These are phyloP conservation scores for Rhodotorula mucilaginosa DNA, from an alignment of 1,284 basidiomycete species.

Conservation along the genomic window DNA sequence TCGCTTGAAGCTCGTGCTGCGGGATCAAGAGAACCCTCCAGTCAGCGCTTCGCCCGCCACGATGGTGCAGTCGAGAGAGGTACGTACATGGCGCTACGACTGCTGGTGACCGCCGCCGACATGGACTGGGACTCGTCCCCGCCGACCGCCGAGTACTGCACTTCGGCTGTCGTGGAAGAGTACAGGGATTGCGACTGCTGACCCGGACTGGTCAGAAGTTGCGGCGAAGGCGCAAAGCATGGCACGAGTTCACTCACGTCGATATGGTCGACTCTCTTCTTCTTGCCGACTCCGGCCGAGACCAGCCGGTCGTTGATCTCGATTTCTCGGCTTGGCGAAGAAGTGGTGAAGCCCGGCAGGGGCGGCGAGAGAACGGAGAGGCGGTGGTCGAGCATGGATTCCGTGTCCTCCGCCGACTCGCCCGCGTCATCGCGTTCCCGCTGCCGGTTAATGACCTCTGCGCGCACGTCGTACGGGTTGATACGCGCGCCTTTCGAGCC, in stretches of 20 bases:
- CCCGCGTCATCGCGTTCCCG: not conserved
- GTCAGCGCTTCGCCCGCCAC: not conserved
- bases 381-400: not conserved
- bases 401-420: not conserved
- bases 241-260: not conserved
- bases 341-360: not conserved
- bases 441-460: not conserved
- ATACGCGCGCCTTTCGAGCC: not conserved
- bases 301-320: slow-evolving; percentile 4
- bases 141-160: slow-evolving; percentile 7
- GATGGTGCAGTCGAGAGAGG: not conserved
- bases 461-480: not conserved
- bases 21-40: not conserved
- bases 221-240: fast-evolving
- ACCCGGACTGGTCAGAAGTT: too few species aligned
- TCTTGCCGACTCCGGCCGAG: slow-evolving; percentile 1
- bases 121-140: slow-evolving; percentile 24
- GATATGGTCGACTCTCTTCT: not conserved
- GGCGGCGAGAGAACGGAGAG: not conserved
- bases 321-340: slow-evolving; percentile 8
- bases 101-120: not conserved
- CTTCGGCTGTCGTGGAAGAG: not conserved
- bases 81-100: slow-evolving; percentile 25
- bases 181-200: slow-evolving; percentile 17
- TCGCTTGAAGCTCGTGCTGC: slow-evolving; percentile 28